Evolutionary conservation across 2,329 filamentous ascomycete species (phyloP).

Genomic region (Dactylonectria estremocensis): DNA sequence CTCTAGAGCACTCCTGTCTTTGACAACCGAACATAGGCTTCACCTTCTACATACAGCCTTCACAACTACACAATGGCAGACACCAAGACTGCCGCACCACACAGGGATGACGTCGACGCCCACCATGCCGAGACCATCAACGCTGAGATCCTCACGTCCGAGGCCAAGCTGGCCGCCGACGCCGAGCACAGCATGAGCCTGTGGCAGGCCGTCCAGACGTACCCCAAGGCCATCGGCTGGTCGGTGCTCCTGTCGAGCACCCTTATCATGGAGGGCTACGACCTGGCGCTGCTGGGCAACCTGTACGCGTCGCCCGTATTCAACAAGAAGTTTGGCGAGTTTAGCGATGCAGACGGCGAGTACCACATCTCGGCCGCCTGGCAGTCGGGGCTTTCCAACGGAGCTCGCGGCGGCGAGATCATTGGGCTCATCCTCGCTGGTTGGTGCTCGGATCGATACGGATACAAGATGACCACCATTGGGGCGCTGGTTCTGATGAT

Average conservation of each 20-base stretch:
- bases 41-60: too few relatives aligned
- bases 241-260: slow-evolving; percentile 62
- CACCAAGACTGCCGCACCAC: slow-evolving; percentile 16
- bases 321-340: slow-evolving; percentile 62
- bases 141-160: slow-evolving; percentile 49
- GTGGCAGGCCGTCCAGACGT: slow-evolving; percentile 57
- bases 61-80: slow-evolving; percentile 43
- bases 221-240: slow-evolving; percentile 65
- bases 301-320: slow-evolving; percentile 65
- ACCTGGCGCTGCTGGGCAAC: slow-evolving; percentile 64
- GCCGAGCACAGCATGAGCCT: slow-evolving; percentile 61
- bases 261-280: slow-evolving; percentile 68
- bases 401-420: slow-evolving; percentile 68
- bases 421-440: slow-evolving; percentile 70
- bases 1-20: neutral
- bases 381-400: slow-evolving; percentile 71
- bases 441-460: slow-evolving; percentile 64
- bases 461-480: slow-evolving; percentile 67
- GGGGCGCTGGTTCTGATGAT: slow-evolving; percentile 62
- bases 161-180: slow-evolving; percentile 59
- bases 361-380: slow-evolving; percentile 68
- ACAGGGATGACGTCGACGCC: slow-evolving; percentile 41
- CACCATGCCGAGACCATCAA: slow-evolving; percentile 47
- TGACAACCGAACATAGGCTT: neutral
- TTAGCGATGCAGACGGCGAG: slow-evolving; percentile 51